A percentile compares a stretch with the other conserved stretches of the same genome.
Evolutionary conservation across 345 rosid species (phyloP).

Genomic region (Orychophragmus violaceus): DNA sequence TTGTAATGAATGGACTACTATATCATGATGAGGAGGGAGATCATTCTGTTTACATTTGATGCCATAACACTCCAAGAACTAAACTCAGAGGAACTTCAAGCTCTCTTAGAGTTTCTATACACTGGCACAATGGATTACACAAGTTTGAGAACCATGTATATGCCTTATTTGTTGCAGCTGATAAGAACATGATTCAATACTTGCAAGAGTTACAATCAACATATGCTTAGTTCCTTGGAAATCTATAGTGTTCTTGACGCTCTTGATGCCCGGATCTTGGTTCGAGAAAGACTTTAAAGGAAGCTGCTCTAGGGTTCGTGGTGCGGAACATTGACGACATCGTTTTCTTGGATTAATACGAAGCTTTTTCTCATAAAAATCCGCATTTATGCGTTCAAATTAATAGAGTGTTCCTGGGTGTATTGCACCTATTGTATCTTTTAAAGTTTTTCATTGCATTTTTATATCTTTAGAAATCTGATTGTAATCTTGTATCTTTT

Average conservation of each 20-base stretch:
- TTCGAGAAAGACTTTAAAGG: conserved; percentile 43
- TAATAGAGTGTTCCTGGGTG: too few relatives aligned
- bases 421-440: too few relatives aligned
- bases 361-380: conserved; percentile 48
- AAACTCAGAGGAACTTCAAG: conserved; percentile 51
- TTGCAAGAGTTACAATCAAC: conserved; percentile 51
- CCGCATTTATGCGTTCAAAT: conserved; percentile 54
- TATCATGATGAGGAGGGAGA: not conserved
- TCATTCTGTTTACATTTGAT: conserved; percentile 36
- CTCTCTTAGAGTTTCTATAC: conserved; percentile 73
- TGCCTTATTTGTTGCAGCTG: conserved; percentile 50
- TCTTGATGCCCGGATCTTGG: conserved; percentile 53
- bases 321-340: conserved; percentile 53
- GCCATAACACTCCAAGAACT: conserved; percentile 49
- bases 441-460: too few relatives aligned
- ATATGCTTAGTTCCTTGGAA: conserved; percentile 44
- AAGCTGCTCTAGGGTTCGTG: conserved; percentile 47
- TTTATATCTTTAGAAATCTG: too few relatives aligned
- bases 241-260: conserved; percentile 47
- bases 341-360: conserved; percentile 48
- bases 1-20: not conserved
- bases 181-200: conserved; percentile 64
- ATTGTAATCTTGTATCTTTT: too few relatives aligned
- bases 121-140: conserved; percentile 43
- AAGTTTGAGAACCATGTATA: conserved; percentile 50